Base-by-base conservation (phyloP, 257 asterid species). In the Jasminum sambac region DNA sequence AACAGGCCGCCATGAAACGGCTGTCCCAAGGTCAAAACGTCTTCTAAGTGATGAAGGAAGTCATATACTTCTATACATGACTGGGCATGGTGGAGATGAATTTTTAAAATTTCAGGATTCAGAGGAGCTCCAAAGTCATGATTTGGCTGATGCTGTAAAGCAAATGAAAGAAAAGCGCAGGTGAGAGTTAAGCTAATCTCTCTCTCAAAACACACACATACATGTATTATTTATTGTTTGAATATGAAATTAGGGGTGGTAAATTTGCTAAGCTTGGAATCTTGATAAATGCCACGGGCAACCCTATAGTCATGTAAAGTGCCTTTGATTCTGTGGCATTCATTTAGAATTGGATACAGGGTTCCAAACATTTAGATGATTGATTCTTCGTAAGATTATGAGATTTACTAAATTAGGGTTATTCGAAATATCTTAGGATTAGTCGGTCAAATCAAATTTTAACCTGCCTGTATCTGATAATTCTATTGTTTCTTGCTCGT, bases 31-130 rank as follows among this genome's bases (percentile, higher is more conserved):
- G 81, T 95, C 99, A 66, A 95, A 95, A 80, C 93, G 97, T 60
- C 97, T 91, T 66, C 84, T 95, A 58, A 95, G 99, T 83, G 99
- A 95, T 77, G 99, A 95, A 84, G 99, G 97, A 67, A 95, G 99
- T 73, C 99, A 91, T 74, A 81, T 91, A 83, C 95, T 95, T 64
- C 84, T 95, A 34, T 95, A 89, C 82, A 95, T 95, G 98, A 95
- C 98, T 19, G 98, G 99, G 76, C 97, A 95, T 78, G 99, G 99
- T 5, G 99, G 99, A 69, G 98, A 95, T 7, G 96, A 91, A 84
- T 95, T 95, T 83, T 84, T 95, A n/a, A 95, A 95, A 72, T 95
- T 91, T 83, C 98, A 95, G 80, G 99, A 95, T 84, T 82, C 95
- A 3, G 99, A 95, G 80, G 99, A 95, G 86, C 98, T 95, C 76